Percentiles rank a stretch among this genome's conserved stretches.
These are phyloP conservation scores for Thelephora ganbajun DNA, from an alignment of 768 basidiomycete species.

Conservation along the genomic window DNA sequence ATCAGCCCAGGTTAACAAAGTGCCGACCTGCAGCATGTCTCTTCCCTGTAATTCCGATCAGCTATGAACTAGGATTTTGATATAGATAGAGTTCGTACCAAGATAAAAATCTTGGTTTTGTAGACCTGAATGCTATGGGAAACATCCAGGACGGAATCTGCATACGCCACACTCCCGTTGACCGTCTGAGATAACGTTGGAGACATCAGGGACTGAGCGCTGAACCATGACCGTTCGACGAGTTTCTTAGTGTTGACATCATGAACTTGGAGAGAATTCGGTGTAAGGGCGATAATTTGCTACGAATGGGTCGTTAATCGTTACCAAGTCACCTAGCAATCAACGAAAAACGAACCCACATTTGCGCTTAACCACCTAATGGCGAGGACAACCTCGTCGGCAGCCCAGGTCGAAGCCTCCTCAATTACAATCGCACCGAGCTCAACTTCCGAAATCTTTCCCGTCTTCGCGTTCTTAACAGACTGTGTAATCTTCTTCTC, in stretches of 20 bases:
- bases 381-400: constrained; percentile 49
- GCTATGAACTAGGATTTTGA: neutral
- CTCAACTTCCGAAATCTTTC: constrained; percentile 45
- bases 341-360: constrained; percentile 42
- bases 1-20: constrained; percentile 90
- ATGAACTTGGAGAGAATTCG: constrained; percentile 47
- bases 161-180: constrained; percentile 32
- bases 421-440: constrained; percentile 54
- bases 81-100: constrained; percentile 39
- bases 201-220: constrained; percentile 40
- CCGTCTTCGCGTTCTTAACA: constrained; percentile 37
- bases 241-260: constrained; percentile 42
- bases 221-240: constrained; percentile 49
- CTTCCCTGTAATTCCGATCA: constrained; percentile 33
- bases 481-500: constrained; percentile 42
- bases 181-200: constrained; percentile 33
- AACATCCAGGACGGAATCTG: constrained; percentile 37
- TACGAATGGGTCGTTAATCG: constrained; percentile 15
- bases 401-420: constrained; percentile 43
- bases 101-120: constrained; percentile 81
- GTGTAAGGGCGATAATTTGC: constrained; percentile 60
- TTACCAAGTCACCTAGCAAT: neutral
- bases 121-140: constrained; percentile 66
- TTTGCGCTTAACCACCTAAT: constrained; percentile 81
- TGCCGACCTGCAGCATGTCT: constrained; percentile 63